phyloP scores from a whole-genome alignment of 768 basidiomycete genomes.

The Leucosporidium creatinivorum region DNA sequence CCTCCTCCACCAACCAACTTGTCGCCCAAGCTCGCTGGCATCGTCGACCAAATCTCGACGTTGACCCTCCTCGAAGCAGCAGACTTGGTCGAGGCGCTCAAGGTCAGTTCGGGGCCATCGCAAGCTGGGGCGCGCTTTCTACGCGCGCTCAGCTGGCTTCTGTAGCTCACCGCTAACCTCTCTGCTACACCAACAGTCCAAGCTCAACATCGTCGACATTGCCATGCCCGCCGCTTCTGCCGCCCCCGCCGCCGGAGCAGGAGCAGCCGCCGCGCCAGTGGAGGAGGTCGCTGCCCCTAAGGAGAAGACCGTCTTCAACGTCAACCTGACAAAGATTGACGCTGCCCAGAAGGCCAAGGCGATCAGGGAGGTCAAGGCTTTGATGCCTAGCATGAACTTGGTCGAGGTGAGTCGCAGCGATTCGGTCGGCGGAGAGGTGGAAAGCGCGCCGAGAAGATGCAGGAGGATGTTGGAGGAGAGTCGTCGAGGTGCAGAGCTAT shows the following conservation, averaged over 20 bases:
- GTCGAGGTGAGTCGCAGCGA: conserved; percentile 72
- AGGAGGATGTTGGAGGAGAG: background rate
- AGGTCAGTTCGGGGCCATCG: conserved; percentile 50
- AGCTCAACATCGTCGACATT: conserved; percentile 94
- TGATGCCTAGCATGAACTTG: conserved; percentile 90
- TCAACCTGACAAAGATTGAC: conserved; percentile 91
- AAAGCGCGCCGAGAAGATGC: background rate
- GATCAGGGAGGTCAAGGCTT: conserved; percentile 92
- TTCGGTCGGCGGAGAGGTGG: too few species aligned
- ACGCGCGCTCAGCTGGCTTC: background rate
- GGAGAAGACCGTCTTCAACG: conserved; percentile 96
- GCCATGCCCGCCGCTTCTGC: conserved; percentile 72
- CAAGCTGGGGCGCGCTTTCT: too few species aligned
- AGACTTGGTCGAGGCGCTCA: conserved; percentile 82
- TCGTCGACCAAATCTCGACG: conserved; percentile 87
- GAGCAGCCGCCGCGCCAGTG: conserved; percentile 52
- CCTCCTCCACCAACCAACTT: conserved; percentile 6
- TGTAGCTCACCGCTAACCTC: background rate
- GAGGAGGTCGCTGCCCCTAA: conserved; percentile 68
- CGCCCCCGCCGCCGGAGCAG: conserved; percentile 45
- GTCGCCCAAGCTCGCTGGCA: conserved; percentile 58
- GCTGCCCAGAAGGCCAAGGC: conserved; percentile 88
- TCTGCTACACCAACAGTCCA: conserved; percentile 52
- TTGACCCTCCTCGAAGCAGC: conserved; percentile 88
- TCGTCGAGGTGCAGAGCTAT: background rate